phyloP scores from a whole-genome alignment of 768 basidiomycete genomes.

The Sarcodon aspratus region DNA sequence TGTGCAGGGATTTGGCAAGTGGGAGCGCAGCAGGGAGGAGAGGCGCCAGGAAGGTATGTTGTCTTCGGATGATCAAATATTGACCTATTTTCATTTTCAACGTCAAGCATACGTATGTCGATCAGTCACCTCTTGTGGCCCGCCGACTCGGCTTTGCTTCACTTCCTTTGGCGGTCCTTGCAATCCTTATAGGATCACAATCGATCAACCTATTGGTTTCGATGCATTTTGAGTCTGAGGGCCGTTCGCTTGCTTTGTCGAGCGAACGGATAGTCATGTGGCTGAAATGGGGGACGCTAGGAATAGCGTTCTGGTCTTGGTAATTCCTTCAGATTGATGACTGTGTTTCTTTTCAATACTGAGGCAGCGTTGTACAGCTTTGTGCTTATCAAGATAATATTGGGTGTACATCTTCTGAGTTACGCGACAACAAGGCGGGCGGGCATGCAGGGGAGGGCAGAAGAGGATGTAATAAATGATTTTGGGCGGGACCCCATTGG shows the following conservation, averaged over 20 bases:
- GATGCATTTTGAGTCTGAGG: conserved; percentile 19
- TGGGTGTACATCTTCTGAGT: conserved; percentile 79
- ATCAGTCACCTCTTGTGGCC: conserved; percentile 91
- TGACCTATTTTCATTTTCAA: background rate
- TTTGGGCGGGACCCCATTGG: conserved; percentile 88
- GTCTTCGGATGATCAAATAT: background rate
- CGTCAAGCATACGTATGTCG: conserved; percentile 77
- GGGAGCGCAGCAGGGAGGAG: conserved; percentile 60
- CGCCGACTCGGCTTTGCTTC: conserved; percentile 91
- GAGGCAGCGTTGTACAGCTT: conserved; percentile 30
- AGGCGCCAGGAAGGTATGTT: conserved; percentile 57
- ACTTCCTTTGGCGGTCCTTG: conserved; percentile 80
- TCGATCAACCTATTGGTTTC: conserved; percentile 52
- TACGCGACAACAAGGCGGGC: conserved; percentile 67
- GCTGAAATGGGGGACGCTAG: conserved; percentile 56
- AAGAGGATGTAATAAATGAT: conserved; percentile 72
- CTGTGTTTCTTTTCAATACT: background rate
- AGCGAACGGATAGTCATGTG: conserved; percentile 40
- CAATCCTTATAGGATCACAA: conserved; percentile 66
- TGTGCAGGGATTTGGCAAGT: conserved; percentile 86
- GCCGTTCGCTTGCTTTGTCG: conserved; percentile 18
- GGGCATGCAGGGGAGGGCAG: conserved; percentile 69
- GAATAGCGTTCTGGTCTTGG: conserved; percentile 77
- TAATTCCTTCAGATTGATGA: conserved; percentile 21
- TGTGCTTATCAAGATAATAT: conserved; percentile 83